Conservation (phyloP, 179 eudicot species). For the Amaranthus tricolor region DNA sequence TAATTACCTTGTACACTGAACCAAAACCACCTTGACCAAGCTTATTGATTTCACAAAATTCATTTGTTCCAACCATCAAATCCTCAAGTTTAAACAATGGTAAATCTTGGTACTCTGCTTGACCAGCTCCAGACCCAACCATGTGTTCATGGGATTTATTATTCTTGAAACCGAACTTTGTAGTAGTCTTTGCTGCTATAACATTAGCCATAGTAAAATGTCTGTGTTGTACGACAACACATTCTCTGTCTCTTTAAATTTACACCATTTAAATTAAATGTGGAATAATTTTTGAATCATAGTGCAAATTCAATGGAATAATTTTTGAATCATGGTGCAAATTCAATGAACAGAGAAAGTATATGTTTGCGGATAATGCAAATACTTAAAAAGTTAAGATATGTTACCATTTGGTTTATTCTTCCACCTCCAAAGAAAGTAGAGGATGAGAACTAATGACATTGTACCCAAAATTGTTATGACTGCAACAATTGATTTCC, state of each 20-base stretch:
- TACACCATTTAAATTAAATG: too few relatives aligned
- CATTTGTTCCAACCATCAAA: background rate
- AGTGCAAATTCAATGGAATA: too few relatives aligned
- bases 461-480: background rate
- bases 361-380: background rate
- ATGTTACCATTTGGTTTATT: background rate
- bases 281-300: too few relatives aligned
- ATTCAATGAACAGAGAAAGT: too few relatives aligned
- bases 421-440: conserved; percentile 8
- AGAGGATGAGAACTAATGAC: background rate
- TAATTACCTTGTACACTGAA: conserved; percentile 4
- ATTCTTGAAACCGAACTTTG: background rate
- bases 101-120: background rate
- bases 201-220: background rate
- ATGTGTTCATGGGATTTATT: background rate
- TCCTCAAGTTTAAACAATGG: background rate
- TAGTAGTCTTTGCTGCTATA: background rate
- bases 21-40: conserved; percentile 14
- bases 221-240: background rate
- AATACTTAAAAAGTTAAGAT: background rate
- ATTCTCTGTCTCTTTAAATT: too few relatives aligned
- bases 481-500: conserved; percentile 5
- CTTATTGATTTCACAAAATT: conserved; percentile 7
- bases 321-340: too few relatives aligned
- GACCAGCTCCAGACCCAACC: background rate